These are phyloP conservation scores for Aspergillus ustus DNA, from an alignment of 2,329 filamentous ascomycete species.

Conservation along the genomic window DNA sequence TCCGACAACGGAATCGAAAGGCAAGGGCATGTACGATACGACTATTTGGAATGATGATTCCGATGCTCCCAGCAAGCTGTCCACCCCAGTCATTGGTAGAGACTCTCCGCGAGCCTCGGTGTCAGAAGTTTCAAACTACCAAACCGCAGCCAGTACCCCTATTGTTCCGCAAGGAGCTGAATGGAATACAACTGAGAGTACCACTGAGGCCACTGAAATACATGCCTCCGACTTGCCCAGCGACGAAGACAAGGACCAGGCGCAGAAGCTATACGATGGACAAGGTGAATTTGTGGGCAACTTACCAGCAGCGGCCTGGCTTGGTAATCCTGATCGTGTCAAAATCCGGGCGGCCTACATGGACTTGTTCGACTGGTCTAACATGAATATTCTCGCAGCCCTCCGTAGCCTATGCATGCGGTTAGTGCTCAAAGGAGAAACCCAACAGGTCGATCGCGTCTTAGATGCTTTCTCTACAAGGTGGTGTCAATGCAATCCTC, in stretches of 20 bases:
- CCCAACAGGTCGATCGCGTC: conserved; percentile 95
- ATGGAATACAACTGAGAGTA: conserved; percentile 25
- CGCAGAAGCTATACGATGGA: conserved; percentile 81
- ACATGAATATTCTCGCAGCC: conserved; percentile 76
- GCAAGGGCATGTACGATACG: conserved; percentile 20
- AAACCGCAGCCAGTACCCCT: conserved; percentile 50
- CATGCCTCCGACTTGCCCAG: conserved; percentile 42
- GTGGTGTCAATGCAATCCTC: conserved; percentile 92
- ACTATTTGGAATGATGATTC: conserved; percentile 31
- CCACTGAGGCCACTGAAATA: conserved; percentile 24
- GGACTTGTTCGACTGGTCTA: conserved; percentile 85
- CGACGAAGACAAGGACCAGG: conserved; percentile 75
- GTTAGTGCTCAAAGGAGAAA: conserved; percentile 84
- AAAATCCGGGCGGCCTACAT: conserved; percentile 78
- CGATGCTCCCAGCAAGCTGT: conserved; percentile 29
- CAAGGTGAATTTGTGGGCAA: conserved; percentile 77
- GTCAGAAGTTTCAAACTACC: conserved; percentile 49
- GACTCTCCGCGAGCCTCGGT: conserved; percentile 39
- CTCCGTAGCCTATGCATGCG: conserved; percentile 81
- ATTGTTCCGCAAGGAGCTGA: conserved; percentile 38
- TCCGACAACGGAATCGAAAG: conserved; percentile 7
- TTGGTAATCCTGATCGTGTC: conserved; percentile 67
- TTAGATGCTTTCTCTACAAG: conserved; percentile 84
- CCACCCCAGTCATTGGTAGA: conserved; percentile 31
- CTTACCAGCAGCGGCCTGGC: conserved; percentile 81